A percentile compares a stretch with the other conserved stretches of the same genome.
phyloP scores from a whole-genome alignment of 257 asterid genomes.

The Agastache rugosa region DNA sequence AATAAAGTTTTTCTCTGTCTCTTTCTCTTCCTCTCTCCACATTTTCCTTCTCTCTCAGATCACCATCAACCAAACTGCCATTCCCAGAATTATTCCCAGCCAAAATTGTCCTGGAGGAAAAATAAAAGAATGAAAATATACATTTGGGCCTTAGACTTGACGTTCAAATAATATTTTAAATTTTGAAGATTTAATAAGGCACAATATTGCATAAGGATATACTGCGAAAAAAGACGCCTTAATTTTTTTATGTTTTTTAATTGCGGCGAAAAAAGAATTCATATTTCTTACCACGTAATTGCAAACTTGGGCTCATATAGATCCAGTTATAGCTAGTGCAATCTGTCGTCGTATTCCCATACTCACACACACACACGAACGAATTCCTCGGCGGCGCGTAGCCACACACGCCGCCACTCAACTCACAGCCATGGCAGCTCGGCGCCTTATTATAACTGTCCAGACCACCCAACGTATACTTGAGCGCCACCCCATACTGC shows the following conservation, averaged over 20 bases:
- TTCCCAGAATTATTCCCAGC: constrained; percentile 33
- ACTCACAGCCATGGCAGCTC: constrained; percentile 36
- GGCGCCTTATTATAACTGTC: constrained; percentile 33
- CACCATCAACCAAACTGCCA: constrained; percentile 9
- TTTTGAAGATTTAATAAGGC: too few relatives aligned
- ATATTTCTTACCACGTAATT: constrained; percentile 11
- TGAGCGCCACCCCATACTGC: constrained; percentile 42
- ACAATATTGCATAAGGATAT: too few relatives aligned
- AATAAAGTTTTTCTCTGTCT: background rate
- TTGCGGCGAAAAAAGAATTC: background rate
- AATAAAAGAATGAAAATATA: background rate
- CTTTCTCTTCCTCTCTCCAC: background rate
- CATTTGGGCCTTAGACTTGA: too few relatives aligned
- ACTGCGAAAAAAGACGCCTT: background rate
- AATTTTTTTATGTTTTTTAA: background rate
- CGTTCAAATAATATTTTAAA: too few relatives aligned
- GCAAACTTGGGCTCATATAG: constrained; percentile 19
- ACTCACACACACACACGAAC: constrained; percentile 38
- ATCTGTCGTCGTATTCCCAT: constrained; percentile 41
- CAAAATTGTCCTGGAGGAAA: constrained; percentile 22
- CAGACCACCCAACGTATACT: constrained; percentile 42
- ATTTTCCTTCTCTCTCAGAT: constrained; percentile 24
- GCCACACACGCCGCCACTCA: constrained; percentile 46
- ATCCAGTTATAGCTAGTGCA: constrained; percentile 40
- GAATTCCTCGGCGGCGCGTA: constrained; percentile 39